These are phyloP conservation scores for Dendrocalamus sinicus DNA, from an alignment of 176 grass and related monocot genomes.

Conservation along the genomic window DNA sequence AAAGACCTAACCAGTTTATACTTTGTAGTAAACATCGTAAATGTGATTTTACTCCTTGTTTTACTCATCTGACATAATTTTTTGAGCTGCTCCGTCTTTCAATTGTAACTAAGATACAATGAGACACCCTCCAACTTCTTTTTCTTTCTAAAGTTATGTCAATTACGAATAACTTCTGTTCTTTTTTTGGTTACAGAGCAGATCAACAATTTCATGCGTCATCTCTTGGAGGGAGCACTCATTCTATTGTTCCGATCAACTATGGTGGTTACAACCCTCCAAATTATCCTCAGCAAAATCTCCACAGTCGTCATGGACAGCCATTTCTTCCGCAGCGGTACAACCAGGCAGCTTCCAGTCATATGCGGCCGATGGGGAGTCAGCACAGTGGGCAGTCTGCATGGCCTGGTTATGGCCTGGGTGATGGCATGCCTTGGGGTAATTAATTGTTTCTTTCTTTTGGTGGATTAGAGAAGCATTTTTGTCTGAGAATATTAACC, in stretches of 20 bases:
- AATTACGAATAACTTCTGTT: constrained; percentile 26
- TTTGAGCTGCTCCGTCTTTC: background rate
- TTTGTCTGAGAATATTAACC: background rate
- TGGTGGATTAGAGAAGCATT: background rate
- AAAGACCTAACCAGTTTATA: background rate
- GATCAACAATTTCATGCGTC: constrained; percentile 40
- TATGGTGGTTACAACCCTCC: constrained; percentile 44
- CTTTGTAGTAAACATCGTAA: background rate
- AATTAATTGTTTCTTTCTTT: constrained; percentile 17
- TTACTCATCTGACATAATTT: background rate
- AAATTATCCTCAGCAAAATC: constrained; percentile 51
- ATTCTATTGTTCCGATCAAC: constrained; percentile 43
- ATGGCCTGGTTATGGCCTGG: constrained; percentile 56
- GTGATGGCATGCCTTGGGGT: constrained; percentile 75
- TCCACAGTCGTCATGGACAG: constrained; percentile 50
- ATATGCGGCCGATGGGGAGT: constrained; percentile 47
- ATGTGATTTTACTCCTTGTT: background rate
- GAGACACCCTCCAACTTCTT: background rate
- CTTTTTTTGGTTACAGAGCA: constrained; percentile 49
- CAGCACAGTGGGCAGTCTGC: constrained; percentile 61
- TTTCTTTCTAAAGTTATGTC: constrained; percentile 6
- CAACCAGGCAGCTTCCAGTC: constrained; percentile 52
- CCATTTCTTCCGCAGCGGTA: constrained; percentile 56
- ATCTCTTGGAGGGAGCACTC: constrained; percentile 43
- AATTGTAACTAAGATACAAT: background rate